These are phyloP conservation scores for Hypoxylon sp. DNA, from an alignment of 2,329 filamentous ascomycete genomes.

Conservation along the genomic window DNA sequence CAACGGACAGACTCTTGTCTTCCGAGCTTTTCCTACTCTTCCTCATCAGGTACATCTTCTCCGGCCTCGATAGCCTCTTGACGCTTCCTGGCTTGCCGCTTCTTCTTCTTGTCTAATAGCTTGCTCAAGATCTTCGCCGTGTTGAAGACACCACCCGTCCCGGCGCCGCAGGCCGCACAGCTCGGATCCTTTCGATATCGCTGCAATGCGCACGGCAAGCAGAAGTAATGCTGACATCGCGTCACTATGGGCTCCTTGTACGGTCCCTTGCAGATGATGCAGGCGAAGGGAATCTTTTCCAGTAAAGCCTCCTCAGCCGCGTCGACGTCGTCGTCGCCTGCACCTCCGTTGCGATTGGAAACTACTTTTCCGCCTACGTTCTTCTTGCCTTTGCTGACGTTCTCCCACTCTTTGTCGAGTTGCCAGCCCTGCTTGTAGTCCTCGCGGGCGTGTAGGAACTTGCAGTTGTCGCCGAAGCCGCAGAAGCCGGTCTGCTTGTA, in stretches of 20 bases:
- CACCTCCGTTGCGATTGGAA: slow-evolving; percentile 55
- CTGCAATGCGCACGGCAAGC: slow-evolving; percentile 85
- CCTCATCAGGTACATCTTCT: slow-evolving; percentile 58
- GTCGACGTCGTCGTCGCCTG: slow-evolving; percentile 55
- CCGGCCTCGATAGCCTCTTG: slow-evolving; percentile 61
- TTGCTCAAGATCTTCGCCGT: slow-evolving; percentile 83
- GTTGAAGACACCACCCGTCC: slow-evolving; percentile 91
- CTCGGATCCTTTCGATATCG: slow-evolving; percentile 86
- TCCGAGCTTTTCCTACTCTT: slow-evolving; percentile 47
- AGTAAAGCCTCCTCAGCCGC: slow-evolving; percentile 73
- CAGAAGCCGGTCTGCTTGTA: slow-evolving; percentile 80
- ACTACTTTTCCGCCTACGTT: slow-evolving; percentile 67
- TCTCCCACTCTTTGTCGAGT: slow-evolving; percentile 93
- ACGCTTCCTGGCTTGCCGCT: slow-evolving; percentile 65
- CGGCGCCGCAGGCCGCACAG: slow-evolving; percentile 84
- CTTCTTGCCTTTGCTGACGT: slow-evolving; percentile 75
- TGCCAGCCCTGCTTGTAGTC: slow-evolving; percentile 95
- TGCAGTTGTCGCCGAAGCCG: slow-evolving; percentile 81
- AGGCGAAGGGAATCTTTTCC: slow-evolving; percentile 87
- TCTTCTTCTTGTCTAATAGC: slow-evolving; percentile 76
- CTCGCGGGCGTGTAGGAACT: slow-evolving; percentile 78
- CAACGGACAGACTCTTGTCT: slow-evolving; percentile 20
- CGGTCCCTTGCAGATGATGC: slow-evolving; percentile 80
- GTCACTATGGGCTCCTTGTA: slow-evolving; percentile 87
- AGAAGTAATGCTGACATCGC: slow-evolving; percentile 96